Base-by-base conservation (phyloP, 1,284 basidiomycete species). In the Pholiota adiposa region DNA sequence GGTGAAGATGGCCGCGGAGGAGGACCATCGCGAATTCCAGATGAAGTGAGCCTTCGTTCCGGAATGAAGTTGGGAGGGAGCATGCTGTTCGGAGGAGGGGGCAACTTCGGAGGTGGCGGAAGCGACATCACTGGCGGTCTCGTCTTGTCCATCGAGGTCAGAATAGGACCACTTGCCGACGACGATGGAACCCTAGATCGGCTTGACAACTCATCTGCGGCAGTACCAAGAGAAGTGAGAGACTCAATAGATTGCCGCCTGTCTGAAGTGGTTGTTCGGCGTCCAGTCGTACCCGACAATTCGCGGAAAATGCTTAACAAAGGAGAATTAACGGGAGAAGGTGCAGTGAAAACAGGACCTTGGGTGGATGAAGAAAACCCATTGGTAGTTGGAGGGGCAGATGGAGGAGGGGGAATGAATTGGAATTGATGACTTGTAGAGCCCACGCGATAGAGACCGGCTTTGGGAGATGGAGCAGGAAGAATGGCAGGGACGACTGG, bases 1-100 rank as follows among this genome's bases (percentile, higher is more conserved):
- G 95, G 94, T 0, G 95, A 97, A 0, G 87, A 90, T 0, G 95
- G 94, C 52, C 94, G 82, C 19, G 90, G 89, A 3, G 94, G 94
- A 7, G 89, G 87, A 5, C 75, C 70, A 59, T 88, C 87, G 54
- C 80, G 76, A 8, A 41, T 6, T 8, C 80, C 80, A 65, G 76
- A 77, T 9, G 82, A 79, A 14, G 78, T 79, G 6, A 85, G 74
- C 59, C 86, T 83, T 67, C 82, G 81, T 36, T 91, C 89, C 38
- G 90, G 90, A 66, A 92, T 84, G 71, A 90, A 89, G 33, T 83
- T 74, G 21, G 93, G 92, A 16, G 89, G 89, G n/a, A 77, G 81
- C 86, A 92, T 91, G 63, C 75, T 87, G 60, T 73, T 81, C 0
- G 87, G 78, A 9, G 94, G 92, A 7, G 94, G 94, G 0, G 92